Percentiles rank a stretch among this genome's conserved stretches.
These are phyloP conservation scores for Globisporangium polare DNA, from an alignment of 352 stramenopile genomes.

Conservation along the genomic window DNA sequence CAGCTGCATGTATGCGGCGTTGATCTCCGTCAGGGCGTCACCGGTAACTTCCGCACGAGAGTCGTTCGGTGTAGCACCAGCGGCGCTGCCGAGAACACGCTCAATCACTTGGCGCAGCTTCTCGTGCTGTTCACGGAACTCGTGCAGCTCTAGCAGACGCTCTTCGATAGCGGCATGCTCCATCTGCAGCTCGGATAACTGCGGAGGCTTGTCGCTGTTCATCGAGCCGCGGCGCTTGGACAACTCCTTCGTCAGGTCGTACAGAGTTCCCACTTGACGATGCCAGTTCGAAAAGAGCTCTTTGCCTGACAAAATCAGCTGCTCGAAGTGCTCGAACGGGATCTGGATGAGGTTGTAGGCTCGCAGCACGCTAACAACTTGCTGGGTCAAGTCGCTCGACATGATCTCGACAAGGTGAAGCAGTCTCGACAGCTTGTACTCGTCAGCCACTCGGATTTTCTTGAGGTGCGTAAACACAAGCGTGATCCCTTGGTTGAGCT, in stretches of 20 bases:
- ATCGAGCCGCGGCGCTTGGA: conserved; percentile 82
- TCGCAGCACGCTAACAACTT: conserved; percentile 75
- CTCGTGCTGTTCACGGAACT: conserved; percentile 91
- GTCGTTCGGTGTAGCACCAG: conserved; percentile 27
- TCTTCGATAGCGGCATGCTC: conserved; percentile 86
- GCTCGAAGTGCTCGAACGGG: conserved; percentile 82
- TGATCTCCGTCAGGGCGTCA: conserved; percentile 84
- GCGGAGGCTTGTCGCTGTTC: conserved; percentile 72
- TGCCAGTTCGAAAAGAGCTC: conserved; percentile 87
- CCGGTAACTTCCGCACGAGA: conserved; percentile 59
- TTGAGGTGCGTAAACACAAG: conserved; percentile 88
- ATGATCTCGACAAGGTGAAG: conserved; percentile 84
- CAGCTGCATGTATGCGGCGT: conserved; percentile 85
- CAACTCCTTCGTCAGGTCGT: conserved; percentile 85
- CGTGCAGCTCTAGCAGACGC: conserved; percentile 80
- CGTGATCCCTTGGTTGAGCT: conserved; percentile 77
- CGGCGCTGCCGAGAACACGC: conserved; percentile 67
- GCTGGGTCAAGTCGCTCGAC: conserved; percentile 80
- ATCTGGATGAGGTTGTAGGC: conserved; percentile 84
- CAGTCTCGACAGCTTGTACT: conserved; percentile 83
- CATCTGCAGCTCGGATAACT: conserved; percentile 82
- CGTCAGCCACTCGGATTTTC: conserved; percentile 86
- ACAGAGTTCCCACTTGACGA: conserved; percentile 74
- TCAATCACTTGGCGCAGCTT: conserved; percentile 87
- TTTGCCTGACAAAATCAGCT: conserved; percentile 68